These are phyloP conservation scores for Penicillium frequentans DNA, from an alignment of 2,329 filamentous ascomycete species.

Conservation along the genomic window DNA sequence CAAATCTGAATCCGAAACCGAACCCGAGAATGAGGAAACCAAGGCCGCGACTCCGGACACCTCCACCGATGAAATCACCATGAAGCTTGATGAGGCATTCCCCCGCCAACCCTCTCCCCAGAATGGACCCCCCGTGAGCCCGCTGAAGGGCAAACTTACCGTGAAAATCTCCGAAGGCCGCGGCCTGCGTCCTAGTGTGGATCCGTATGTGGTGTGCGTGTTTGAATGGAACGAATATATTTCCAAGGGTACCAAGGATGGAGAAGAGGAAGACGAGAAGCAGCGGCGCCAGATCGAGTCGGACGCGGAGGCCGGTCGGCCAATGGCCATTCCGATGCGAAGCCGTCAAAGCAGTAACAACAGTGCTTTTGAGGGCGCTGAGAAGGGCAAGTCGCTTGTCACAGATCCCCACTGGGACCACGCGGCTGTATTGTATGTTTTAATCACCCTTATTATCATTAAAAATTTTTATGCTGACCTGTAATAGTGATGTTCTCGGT, in stretches of 20 bases:
- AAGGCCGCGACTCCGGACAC: constrained; percentile 16
- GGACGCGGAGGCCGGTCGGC: constrained; percentile 69
- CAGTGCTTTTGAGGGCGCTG: constrained; percentile 68
- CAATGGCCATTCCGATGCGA: constrained; percentile 95
- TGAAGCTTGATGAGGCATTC: constrained; percentile 38
- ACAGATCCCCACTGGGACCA: constrained; percentile 95
- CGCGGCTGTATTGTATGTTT: constrained; percentile 83
- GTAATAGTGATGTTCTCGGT: constrained; percentile 80
- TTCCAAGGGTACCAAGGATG: constrained; percentile 69
- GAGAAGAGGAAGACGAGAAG: constrained; percentile 61
- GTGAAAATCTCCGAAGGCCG: constrained; percentile 87
- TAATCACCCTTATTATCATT: neutral
- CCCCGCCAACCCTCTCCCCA: constrained; percentile 30
- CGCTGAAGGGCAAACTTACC: constrained; percentile 81
- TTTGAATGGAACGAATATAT: constrained; percentile 98
- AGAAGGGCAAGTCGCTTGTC: constrained; percentile 61
- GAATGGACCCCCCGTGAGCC: constrained; percentile 63
- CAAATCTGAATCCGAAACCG: neutral
- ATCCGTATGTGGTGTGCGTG: constrained; percentile 94
- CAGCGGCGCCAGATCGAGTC: constrained; percentile 59
- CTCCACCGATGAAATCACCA: constrained; percentile 36
- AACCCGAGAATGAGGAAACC: constrained; percentile 12
- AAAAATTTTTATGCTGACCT: constrained; percentile 27
- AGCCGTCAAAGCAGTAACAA: constrained; percentile 97
- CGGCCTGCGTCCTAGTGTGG: constrained; percentile 75